Evolutionary conservation across 2,329 filamentous ascomycete genomes (phyloP).

Genomic region (Arthrobotrys entomopaga): DNA sequence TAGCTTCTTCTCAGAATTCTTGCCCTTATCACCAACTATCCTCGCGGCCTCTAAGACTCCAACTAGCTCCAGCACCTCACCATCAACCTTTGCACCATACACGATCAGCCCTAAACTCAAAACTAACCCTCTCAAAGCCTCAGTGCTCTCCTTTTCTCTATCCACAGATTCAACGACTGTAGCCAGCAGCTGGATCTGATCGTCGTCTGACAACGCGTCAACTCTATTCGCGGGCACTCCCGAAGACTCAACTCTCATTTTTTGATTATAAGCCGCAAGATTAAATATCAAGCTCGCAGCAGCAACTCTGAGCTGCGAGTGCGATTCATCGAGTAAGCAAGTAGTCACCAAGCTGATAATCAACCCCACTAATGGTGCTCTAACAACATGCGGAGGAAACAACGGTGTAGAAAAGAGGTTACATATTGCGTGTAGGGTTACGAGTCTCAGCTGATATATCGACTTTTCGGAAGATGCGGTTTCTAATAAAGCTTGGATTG

Average conservation of each 20-base stretch:
- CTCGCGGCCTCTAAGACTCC: conserved; percentile 78
- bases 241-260: conserved; percentile 58
- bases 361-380: conserved; percentile 67
- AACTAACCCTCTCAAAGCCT: conserved; percentile 80
- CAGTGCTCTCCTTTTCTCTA: conserved; percentile 67
- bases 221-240: conserved; percentile 68
- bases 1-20: conserved; percentile 58
- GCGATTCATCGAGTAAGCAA: conserved; percentile 79
- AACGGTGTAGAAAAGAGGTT: conserved; percentile 83
- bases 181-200: conserved; percentile 83
- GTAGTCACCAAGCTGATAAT: conserved; percentile 77
- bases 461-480: conserved; percentile 62
- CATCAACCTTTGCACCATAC: conserved; percentile 75
- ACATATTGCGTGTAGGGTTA: conserved; percentile 82
- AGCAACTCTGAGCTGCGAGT: conserved; percentile 79
- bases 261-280: conserved; percentile 76
- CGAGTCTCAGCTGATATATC: conserved; percentile 79
- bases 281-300: conserved; percentile 88
- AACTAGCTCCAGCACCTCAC: conserved; percentile 82
- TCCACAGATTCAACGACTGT: conserved; percentile 79
- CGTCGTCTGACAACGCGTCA: conserved; percentile 72
- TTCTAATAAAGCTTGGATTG: conserved; percentile 71
- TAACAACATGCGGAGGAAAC: conserved; percentile 73
- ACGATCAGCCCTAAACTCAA: conserved; percentile 79
- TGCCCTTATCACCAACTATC: conserved; percentile 70